phyloP scores from a whole-genome alignment of 352 stramenopile species.

The Achlya hypogyna region DNA sequence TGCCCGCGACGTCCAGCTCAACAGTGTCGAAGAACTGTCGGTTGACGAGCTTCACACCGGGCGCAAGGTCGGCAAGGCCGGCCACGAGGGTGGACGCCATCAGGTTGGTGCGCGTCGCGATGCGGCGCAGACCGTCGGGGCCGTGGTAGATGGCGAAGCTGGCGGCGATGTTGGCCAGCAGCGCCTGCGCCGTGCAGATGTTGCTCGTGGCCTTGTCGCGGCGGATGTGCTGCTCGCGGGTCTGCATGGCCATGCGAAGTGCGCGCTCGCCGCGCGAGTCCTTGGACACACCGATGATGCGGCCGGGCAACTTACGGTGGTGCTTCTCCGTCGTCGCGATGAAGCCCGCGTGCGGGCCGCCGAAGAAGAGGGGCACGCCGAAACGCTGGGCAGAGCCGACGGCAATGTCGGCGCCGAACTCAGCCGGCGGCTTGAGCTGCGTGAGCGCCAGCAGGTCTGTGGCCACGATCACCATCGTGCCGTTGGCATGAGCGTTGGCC shows the following conservation, averaged over 20 bases:
- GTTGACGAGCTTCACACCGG: constrained; percentile 46
- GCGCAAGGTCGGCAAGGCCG: constrained; percentile 79
- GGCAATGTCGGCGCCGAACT: constrained; percentile 96
- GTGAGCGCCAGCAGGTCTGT: constrained; percentile 95
- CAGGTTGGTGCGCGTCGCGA: constrained; percentile 90
- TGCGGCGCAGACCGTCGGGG: constrained; percentile 90
- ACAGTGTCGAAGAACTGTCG: constrained; percentile 97
- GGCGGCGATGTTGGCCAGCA: constrained; percentile 98
- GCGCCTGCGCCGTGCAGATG: constrained; percentile 98
- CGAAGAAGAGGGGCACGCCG: constrained; percentile 99
- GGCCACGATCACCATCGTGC: constrained; percentile 91
- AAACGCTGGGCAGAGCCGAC: constrained; percentile 98
- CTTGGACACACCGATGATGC: constrained; percentile 98
- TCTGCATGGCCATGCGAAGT: constrained; percentile 99
- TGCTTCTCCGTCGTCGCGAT: constrained; percentile 94
- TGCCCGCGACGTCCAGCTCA: constrained; percentile 81
- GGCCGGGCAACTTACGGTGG: constrained; percentile 94
- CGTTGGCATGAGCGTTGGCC: constrained; percentile 66
- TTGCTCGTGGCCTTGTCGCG: constrained; percentile 99
- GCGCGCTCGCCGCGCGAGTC: constrained; percentile 93
- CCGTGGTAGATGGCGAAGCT: constrained; percentile 98
- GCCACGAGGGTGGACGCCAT: constrained; percentile 83
- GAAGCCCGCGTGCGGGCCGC: constrained; percentile 97
- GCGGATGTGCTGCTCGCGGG: constrained; percentile 97
- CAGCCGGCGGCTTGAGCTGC: constrained; percentile 88